These are phyloP conservation scores for Beta lomatogona DNA, from an alignment of 179 eudicot genomes.

Conservation along the genomic window DNA sequence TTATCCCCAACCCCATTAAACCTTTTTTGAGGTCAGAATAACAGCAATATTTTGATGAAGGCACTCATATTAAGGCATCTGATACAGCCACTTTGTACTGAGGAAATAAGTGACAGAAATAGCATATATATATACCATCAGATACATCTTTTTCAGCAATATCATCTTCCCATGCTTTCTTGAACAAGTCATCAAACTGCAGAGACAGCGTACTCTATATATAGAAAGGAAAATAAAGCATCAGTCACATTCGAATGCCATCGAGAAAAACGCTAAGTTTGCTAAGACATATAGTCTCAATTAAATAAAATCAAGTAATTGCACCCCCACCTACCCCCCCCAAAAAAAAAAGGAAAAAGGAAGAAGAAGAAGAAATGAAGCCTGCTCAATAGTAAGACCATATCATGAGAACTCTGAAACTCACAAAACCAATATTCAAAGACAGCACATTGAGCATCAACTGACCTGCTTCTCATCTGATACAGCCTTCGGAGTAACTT, in stretches of 20 bases:
- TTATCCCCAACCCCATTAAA: background rate
- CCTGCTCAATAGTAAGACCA: background rate
- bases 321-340: too few species aligned
- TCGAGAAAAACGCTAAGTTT: background rate
- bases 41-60: background rate
- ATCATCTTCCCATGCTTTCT: constrained; percentile 95
- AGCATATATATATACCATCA: constrained; percentile 46
- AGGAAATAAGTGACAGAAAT: constrained; percentile 6
- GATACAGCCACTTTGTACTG: background rate
- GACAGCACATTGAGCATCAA: constrained; percentile 14
- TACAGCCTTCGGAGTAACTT: constrained; percentile 33
- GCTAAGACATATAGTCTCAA: background rate
- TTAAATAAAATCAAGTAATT: background rate
- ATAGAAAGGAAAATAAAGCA: constrained; percentile 11
- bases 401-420: background rate
- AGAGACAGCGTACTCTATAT: constrained; percentile 73
- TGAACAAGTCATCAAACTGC: constrained; percentile 90
- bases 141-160: constrained; percentile 38
- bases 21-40: background rate
- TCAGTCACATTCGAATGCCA: constrained; percentile 12
- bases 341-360: background rate
- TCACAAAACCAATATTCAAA: constrained; percentile 5
- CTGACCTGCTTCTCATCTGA: constrained; percentile 56
- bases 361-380: background rate
- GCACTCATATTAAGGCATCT: background rate